Percentiles rank a stretch among this genome's conserved stretches.
Evolutionary conservation across 352 stramenopile species (phyloP).

Genomic region (Elongisporangium senticosum): DNA sequence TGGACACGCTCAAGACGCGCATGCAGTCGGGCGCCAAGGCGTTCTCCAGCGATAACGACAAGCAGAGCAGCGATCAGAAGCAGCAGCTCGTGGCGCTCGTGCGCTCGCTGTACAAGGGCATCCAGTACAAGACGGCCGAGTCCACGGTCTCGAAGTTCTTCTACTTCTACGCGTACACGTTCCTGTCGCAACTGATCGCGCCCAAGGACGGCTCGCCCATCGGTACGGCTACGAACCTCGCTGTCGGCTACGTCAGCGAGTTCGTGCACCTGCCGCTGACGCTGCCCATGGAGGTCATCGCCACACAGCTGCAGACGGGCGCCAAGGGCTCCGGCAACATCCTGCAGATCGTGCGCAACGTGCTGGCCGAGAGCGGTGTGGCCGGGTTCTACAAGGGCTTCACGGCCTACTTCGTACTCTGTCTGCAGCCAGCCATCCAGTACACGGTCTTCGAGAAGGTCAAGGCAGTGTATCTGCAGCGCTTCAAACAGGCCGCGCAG

Average conservation of each 20-base stretch:
- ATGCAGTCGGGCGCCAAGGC: constrained; percentile 74
- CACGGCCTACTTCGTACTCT: constrained; percentile 92
- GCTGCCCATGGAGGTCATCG: constrained; percentile 86
- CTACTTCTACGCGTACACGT: constrained; percentile 89
- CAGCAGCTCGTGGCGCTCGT: constrained; percentile 36
- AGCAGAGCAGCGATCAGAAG: constrained; percentile 12
- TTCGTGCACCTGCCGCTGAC: constrained; percentile 73
- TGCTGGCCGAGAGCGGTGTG: constrained; percentile 64
- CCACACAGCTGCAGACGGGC: constrained; percentile 79
- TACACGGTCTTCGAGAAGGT: constrained; percentile 96
- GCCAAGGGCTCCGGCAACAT: constrained; percentile 35
- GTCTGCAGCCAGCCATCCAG: constrained; percentile 96
- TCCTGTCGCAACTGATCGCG: constrained; percentile 59
- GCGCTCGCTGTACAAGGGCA: constrained; percentile 70
- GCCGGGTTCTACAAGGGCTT: constrained; percentile 85
- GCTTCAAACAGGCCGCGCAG: constrained; percentile 51
- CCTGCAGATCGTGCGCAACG: constrained; percentile 51
- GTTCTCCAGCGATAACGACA: constrained; percentile 26
- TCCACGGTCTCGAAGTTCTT: constrained; percentile 85
- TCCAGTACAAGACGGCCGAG: constrained; percentile 83
- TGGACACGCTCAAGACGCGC: constrained; percentile 87
- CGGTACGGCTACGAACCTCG: constrained; percentile 58
- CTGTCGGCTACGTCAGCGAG: constrained; percentile 81
- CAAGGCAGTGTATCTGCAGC: constrained; percentile 61
- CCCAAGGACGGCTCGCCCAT: constrained; percentile 58